A percentile compares a stretch with the other conserved stretches of the same genome.
Conservation (phyloP, 1,284 basidiomycete genomes). For the Bjerkandera adusta region DNA sequence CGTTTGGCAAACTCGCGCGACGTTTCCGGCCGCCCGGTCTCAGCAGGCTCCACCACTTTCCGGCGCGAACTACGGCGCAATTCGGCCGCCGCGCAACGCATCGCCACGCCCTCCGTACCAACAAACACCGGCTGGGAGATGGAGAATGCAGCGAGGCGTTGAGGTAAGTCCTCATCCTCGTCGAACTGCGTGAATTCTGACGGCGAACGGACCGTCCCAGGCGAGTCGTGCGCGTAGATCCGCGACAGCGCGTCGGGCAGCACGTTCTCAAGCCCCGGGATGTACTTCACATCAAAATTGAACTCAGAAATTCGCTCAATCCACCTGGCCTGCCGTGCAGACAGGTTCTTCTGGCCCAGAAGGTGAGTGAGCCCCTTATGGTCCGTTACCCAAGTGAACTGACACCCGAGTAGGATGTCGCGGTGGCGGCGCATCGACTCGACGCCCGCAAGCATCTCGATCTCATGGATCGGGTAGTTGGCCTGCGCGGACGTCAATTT, state of each 20-base stretch:
- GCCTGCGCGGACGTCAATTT: conserved; percentile 20
- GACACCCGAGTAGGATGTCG: conserved; percentile 25
- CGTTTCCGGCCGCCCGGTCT: conserved; percentile 12
- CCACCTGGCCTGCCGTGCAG: conserved; percentile 30
- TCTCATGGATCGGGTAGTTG: conserved; percentile 26
- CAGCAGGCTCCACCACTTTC: neutral
- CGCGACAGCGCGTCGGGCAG: conserved; percentile 35
- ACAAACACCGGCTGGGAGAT: conserved; percentile 9
- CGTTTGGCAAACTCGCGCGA: conserved; percentile 11
- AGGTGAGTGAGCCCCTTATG: conserved; percentile 32
- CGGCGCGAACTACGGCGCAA: neutral
- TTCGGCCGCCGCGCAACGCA: neutral
- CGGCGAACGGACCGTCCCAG: conserved; percentile 22
- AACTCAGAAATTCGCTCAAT: conserved; percentile 32
- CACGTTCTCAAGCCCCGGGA: conserved; percentile 31
- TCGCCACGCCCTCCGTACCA: conserved; percentile 2
- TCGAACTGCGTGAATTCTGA: conserved; percentile 23
- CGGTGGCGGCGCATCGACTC: conserved; percentile 21
- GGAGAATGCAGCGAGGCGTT: neutral
- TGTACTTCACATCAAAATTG: conserved; percentile 31
- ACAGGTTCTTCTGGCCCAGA: conserved; percentile 31
- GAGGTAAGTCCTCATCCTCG: conserved; percentile 6
- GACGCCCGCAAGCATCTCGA: conserved; percentile 23
- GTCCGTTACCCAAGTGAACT: conserved; percentile 32
- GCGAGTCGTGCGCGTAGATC: conserved; percentile 31